Evolutionary conservation across 73 alveolate genomes (phyloP), one percentile per base, ranked within the genome.

Genomic region (Paramecium tetraurelia): DNA sequence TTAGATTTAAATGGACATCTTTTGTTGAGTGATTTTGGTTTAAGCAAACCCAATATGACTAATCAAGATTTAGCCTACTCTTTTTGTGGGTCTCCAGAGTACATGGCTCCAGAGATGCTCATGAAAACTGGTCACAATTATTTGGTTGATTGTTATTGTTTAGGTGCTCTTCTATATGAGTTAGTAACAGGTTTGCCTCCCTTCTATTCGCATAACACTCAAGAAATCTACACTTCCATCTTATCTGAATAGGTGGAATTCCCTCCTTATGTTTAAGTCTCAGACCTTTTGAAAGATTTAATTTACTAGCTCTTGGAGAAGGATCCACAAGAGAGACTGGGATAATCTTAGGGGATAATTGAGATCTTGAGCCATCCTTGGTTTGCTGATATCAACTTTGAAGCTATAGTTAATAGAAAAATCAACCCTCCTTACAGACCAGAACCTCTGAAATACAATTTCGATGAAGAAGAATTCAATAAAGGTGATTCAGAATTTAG

Each of bases 261-360:
- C 20, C 93, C 93, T 33, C 86, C 72, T 29, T 53, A 85, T 31
- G 86, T 85, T 21, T 70, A 85, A n/a, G 89, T 96, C 2, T 84
- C 95, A 6, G 69, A 46, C 1, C 88, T 88, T 14, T 92, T 96
- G 5, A 95, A 94, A 9, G 93, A 86, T 44, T 93, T 97, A 58
- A 83, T 97, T 50, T 88, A 71, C 53, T 94, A 94, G 10, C 86
- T 97, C 29, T 86, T 97, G n/a, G 93, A 83, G 24, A 97, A 97
- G 92, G 96, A 97, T 48, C 99, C 99, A 2, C 43, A 35, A 58
- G 86, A 93, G 85, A 95, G 99, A 94, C 38, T 97, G 76, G 99
- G 99, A 22, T 72, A 94, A 21, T 53, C 58, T 22, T 41, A 63
- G 29, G 96, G 96, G 0, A 89, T 89, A 7, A n/a, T 53, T 63